Percentiles rank a stretch among this genome's conserved stretches.
These are phyloP conservation scores for Boechera stricta DNA, from an alignment of 345 rosid species.

Conservation along the genomic window DNA sequence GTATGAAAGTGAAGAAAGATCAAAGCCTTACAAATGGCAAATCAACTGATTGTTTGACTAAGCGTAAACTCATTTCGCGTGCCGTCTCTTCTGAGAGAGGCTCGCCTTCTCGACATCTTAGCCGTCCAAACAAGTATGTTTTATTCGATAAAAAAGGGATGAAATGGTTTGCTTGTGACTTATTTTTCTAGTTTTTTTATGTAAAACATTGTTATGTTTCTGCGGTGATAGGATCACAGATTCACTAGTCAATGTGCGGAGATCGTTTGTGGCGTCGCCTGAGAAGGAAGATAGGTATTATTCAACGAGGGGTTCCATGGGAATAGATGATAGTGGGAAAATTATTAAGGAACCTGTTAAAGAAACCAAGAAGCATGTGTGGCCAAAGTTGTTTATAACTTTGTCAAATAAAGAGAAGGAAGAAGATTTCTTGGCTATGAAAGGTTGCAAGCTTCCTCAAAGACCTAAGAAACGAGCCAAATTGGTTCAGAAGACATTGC, in stretches of 20 bases:
- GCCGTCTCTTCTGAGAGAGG: conserved; percentile 56
- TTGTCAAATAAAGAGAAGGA: conserved; percentile 93
- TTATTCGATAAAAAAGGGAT: background rate
- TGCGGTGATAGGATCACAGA: conserved; percentile 56
- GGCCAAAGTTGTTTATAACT: conserved; percentile 80
- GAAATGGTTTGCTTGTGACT: background rate
- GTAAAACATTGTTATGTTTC: conserved; percentile 23
- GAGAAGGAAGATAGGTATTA: conserved; percentile 85
- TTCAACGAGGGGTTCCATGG: conserved; percentile 78
- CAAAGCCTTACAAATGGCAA: conserved; percentile 54
- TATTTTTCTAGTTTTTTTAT: background rate
- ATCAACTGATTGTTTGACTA: conserved; percentile 57
- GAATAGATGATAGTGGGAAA: conserved; percentile 71
- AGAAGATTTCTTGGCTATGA: conserved; percentile 94
- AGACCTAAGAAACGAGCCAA: conserved; percentile 93
- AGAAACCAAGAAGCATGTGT: conserved; percentile 65
- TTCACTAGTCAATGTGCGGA: conserved; percentile 52
- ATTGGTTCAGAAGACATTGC: conserved; percentile 79
- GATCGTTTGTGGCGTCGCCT: conserved; percentile 58
- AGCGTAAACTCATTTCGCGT: conserved; percentile 62
- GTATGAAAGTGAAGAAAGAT: conserved; percentile 76
- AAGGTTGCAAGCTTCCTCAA: conserved; percentile 93
- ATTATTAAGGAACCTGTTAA: conserved; percentile 56
- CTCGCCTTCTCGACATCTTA: conserved; percentile 57
- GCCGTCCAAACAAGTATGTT: conserved; percentile 61